phyloP scores from a whole-genome alignment of 345 rosid species.

The Cardamine chenopodiifolia region DNA sequence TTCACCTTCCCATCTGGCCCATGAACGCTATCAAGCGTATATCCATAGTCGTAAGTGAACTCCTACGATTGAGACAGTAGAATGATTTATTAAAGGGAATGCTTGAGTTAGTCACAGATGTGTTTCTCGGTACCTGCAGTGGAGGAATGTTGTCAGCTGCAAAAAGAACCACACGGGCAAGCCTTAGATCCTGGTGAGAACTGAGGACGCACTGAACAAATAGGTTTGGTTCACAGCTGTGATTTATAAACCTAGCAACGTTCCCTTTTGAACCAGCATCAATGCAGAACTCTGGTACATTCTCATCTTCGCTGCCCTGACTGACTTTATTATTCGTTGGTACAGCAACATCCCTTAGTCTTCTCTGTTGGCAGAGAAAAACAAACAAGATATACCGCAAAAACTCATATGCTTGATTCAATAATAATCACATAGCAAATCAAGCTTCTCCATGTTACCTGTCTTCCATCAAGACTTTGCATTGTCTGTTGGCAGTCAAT shows the following conservation, averaged over 20 bases:
- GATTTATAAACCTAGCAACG: constrained; percentile 87
- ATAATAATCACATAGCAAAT: constrained; percentile 13
- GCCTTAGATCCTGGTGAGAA: constrained; percentile 76
- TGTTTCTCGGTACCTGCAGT: constrained; percentile 59
- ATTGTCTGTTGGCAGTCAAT: constrained; percentile 96
- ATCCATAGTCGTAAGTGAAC: constrained; percentile 90
- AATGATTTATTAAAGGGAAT: neutral
- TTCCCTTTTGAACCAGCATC: constrained; percentile 87
- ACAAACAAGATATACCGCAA: constrained; percentile 1
- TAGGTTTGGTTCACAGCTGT: constrained; percentile 92
- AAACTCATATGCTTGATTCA: constrained; percentile 4
- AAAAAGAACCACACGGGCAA: constrained; percentile 82
- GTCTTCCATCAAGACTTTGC: constrained; percentile 84
- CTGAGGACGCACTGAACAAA: constrained; percentile 88
- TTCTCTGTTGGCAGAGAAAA: constrained; percentile 56
- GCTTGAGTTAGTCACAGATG: neutral
- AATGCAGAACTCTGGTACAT: constrained; percentile 80
- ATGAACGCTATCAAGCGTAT: constrained; percentile 69
- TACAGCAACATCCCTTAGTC: constrained; percentile 54
- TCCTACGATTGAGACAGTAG: constrained; percentile 52
- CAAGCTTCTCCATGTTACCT: constrained; percentile 47
- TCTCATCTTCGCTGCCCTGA: constrained; percentile 54
- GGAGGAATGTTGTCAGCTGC: constrained; percentile 98
- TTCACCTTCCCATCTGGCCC: constrained; percentile 78
- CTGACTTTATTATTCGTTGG: constrained; percentile 36